Base-by-base conservation (phyloP, 176 grass and related monocot genomes). In the Chloris gayana region DNA sequence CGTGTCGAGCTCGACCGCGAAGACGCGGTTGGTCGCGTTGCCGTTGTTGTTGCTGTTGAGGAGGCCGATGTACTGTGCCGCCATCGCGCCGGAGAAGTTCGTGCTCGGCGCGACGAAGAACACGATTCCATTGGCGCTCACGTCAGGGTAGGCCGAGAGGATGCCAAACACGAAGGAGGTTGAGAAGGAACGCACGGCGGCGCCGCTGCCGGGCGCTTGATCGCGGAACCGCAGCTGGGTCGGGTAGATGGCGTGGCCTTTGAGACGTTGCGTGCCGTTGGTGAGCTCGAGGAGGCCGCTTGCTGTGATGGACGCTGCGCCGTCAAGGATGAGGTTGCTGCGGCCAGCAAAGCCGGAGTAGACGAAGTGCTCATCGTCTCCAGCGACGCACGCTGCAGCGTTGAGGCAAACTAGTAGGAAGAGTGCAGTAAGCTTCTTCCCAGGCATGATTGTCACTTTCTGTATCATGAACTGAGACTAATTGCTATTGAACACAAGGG, bases 121-220 rank as follows among this genome's bases (percentile, higher is more conserved):
- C 41, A 69, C 63, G 37, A 88, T 26, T 33, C 87, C 87, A 1
- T 84, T 45, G 1, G 79, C 53, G 57, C 81, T 63, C 22, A 69
- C 10, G 3, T 14, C 37, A 14, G 35, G 29, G 67, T 82, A 71
- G 58, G 18, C 27, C 0, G 83, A 41, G 67, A 73, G 2, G 78
- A 85, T 85, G 66, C 57, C 88, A 12, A 89, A 85, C n/a, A 82
- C 59, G 9, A 85, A 85, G 27, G 78, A 76, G 13, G 41, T 25
- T 1, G 78, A 82, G 83, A 89, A 85, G 56, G 82, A 89, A 14
- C 41, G 59, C 37, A 88, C 53, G 13, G 50, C 47, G 70, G 19
- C 67, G 38, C 34, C 38, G 22, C 6, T 22, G 54, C 1, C 22
- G 53, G 62, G 2, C 0, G 22, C 21, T 13, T 27, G 68, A 8